Base-by-base conservation (phyloP, 257 asterid species). In the Primulina eburnea region DNA sequence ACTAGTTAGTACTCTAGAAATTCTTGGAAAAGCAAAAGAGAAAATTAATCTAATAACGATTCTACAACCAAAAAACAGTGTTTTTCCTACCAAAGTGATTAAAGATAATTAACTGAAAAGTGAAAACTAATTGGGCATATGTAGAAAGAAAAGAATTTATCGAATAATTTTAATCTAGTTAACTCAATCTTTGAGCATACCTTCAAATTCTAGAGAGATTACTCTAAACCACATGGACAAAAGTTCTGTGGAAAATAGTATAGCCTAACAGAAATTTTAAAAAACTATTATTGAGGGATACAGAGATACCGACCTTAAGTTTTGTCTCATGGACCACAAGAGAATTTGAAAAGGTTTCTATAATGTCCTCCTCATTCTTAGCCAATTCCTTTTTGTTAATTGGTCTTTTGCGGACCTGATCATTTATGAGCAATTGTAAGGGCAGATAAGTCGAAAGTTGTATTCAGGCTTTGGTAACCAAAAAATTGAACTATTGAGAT, bases 321-420 rank as follows among this genome's bases (percentile, higher is more conserved):
- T 84, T 84, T 18, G 85, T 84, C 79, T 84, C 89, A 30, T 82
- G 83, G 69, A 84, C 87, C 9, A 72, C 82, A 30, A 84, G 50
- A 52, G 80, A 68, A 47, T 84, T 82, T 75, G 74, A 75, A n/a
- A 76, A 70, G 21, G 87, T 84, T 63, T 84, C 87, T 17, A 84
- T 43, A 61, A 84, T 84, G 71, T 84, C 89, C 65, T 82, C 87
- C 70, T 84, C 89, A 71, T 77, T 84, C 78, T 84, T 84, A 20
- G 87, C 65, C 71, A 84, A 68, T 72, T 84, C 89, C 78, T 82
- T 84, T 76, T 84, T 84, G 79, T 84, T 84, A 26, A 82, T 73
- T 50, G 89, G 89, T 70, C 89, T 72, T 75, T 82, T 84, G 28
- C 89, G 86, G 75, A 84, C 89, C 89, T 84, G 82, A 55, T 34